Evolutionary conservation across 2,329 filamentous ascomycete genomes (phyloP).

Genomic region (Fusarium anguioides): DNA sequence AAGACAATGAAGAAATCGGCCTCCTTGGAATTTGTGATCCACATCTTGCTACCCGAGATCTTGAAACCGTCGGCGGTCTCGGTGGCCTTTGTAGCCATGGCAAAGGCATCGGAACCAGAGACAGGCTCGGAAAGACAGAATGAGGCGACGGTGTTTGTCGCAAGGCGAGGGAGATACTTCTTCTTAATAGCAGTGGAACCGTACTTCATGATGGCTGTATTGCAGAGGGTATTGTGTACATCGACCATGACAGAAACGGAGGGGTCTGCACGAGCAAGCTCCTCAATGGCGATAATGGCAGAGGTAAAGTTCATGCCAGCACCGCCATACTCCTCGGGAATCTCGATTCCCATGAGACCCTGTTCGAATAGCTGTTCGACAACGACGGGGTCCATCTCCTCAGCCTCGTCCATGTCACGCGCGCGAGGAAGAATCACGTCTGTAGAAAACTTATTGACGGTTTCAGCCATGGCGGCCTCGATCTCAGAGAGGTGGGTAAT

Average conservation of each 20-base stretch:
- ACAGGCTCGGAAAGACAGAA: conserved; percentile 95
- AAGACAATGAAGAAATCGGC: conserved; percentile 97
- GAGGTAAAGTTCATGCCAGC: conserved; percentile 99
- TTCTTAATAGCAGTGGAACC: conserved; percentile 81
- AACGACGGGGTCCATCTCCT: conserved; percentile 87
- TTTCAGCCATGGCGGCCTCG: conserved; percentile 88
- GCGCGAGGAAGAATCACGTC: conserved; percentile 91
- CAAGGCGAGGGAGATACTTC: conserved; percentile 88
- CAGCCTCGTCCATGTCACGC: conserved; percentile 97
- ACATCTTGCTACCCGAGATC: conserved; percentile 97
- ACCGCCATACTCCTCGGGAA: conserved; percentile 95
- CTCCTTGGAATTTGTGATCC: conserved; percentile 98
- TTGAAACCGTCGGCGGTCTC: conserved; percentile 86
- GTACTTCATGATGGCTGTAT: conserved; percentile 90
- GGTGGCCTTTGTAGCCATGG: conserved; percentile 88
- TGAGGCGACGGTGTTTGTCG: conserved; percentile 88
- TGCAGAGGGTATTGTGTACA: conserved; percentile 98
- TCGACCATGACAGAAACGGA: conserved; percentile 95
- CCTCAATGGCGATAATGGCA: conserved; percentile 96
- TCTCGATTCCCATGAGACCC: conserved; percentile 96
- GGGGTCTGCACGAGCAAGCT: conserved; percentile 92
- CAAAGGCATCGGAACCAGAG: conserved; percentile 95
- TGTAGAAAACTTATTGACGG: conserved; percentile 89
- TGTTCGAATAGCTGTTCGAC: conserved; percentile 97
- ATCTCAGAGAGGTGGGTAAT: conserved; percentile 93